A percentile compares a stretch with the other conserved stretches of the same genome.
Evolutionary conservation across 2,329 filamentous ascomycete species (phyloP).

Genomic region (Fusarium albidum): DNA sequence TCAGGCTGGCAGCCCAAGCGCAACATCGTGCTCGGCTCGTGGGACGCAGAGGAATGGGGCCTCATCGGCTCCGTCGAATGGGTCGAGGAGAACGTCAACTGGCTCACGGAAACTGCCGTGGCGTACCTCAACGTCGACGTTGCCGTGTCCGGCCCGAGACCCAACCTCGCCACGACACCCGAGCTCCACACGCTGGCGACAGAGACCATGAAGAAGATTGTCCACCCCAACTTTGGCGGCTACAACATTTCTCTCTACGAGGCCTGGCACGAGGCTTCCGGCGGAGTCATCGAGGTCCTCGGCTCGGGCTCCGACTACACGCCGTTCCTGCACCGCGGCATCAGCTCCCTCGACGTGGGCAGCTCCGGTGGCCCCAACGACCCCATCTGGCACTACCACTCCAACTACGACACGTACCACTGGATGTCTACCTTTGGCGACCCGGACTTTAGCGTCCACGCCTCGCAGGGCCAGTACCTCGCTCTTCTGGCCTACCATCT

Average conservation of each 20-base stretch:
- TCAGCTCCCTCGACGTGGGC: conserved; percentile 62
- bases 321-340: conserved; percentile 66
- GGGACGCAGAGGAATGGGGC: conserved; percentile 82
- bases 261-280: conserved; percentile 48
- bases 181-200: conserved; percentile 72
- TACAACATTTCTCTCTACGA: conserved; percentile 52
- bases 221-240: conserved; percentile 66
- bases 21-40: conserved; percentile 74
- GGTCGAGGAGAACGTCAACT: conserved; percentile 84
- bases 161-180: conserved; percentile 68
- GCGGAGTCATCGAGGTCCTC: conserved; percentile 57
- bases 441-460: conserved; percentile 66
- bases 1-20: conserved; percentile 83
- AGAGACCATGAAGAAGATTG: conserved; percentile 67
- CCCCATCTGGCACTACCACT: conserved; percentile 79
- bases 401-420: conserved; percentile 83
- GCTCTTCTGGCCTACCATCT: conserved; percentile 50
- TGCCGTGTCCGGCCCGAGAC: conserved; percentile 64
- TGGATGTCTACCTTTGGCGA: conserved; percentile 88
- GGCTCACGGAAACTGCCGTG: conserved; percentile 75
- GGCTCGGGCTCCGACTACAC: conserved; percentile 75
- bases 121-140: conserved; percentile 86
- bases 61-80: conserved; percentile 84
- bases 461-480: conserved; percentile 60
- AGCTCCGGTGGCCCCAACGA: conserved; percentile 54